These are phyloP conservation scores for Pinus taeda DNA, from an alignment of 75 land plant species.

Conservation along the genomic window DNA sequence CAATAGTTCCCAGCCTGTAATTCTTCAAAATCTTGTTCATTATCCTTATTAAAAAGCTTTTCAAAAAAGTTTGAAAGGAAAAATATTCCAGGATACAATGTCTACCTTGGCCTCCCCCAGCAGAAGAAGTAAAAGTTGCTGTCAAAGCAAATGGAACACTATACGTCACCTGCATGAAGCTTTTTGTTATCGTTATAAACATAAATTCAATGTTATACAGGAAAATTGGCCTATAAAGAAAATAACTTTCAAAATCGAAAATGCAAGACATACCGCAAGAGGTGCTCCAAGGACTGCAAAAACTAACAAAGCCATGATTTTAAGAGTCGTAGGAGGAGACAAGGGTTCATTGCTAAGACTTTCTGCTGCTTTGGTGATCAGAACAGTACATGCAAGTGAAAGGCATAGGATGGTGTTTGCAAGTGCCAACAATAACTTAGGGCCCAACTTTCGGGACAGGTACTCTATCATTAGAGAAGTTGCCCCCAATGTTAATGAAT, in stretches of 20 bases:
- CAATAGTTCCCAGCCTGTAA: neutral
- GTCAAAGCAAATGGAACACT: conserved; percentile 91
- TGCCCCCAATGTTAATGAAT: conserved; percentile 78
- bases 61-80: neutral
- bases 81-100: neutral
- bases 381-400: conserved; percentile 56
- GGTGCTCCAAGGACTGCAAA: conserved; percentile 89
- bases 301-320: conserved; percentile 47
- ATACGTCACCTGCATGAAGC: conserved; percentile 72
- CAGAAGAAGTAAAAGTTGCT: conserved; percentile 57
- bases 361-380: conserved; percentile 28
- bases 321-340: conserved; percentile 48
- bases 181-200: neutral
- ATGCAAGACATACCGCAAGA: conserved; percentile 64
- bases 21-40: neutral
- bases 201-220: neutral
- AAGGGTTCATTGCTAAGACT: conserved; percentile 8
- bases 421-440: conserved; percentile 83
- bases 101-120: conserved; percentile 90
- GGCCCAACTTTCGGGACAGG: conserved; percentile 72
- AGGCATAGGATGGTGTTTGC: conserved; percentile 65
- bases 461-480: conserved; percentile 78
- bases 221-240: neutral
- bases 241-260: neutral
- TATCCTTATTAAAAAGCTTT: neutral